phyloP scores from a whole-genome alignment of 2,329 filamentous ascomycete genomes.

The Trichophyton simii region DNA sequence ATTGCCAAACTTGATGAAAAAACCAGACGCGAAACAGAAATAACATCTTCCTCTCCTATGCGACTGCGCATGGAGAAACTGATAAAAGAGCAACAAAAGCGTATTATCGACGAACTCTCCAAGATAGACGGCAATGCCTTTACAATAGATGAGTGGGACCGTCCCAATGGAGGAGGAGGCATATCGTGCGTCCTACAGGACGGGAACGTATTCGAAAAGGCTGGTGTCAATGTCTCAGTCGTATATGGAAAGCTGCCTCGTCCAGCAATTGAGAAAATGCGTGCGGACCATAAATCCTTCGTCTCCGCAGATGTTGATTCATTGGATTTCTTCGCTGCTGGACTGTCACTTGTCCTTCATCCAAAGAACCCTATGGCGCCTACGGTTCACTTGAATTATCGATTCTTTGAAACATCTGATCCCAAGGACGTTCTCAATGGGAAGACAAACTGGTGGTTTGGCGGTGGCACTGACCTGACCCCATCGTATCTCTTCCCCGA shows the following conservation, averaged over 20 bases:
- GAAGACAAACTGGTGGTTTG: slow-evolving; percentile 87
- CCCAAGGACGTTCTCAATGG: slow-evolving; percentile 56
- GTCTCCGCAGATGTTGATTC: slow-evolving; percentile 62
- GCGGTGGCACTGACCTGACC: slow-evolving; percentile 86
- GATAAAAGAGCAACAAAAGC: slow-evolving; percentile 82
- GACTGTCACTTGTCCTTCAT: slow-evolving; percentile 84
- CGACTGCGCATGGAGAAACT: slow-evolving; percentile 94
- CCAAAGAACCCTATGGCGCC: slow-evolving; percentile 93
- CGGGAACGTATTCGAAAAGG: slow-evolving; percentile 95
- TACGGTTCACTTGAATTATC: slow-evolving; percentile 95
- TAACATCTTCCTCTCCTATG: slow-evolving; percentile 77
- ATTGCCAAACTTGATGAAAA: slow-evolving; percentile 78
- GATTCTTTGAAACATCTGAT: slow-evolving; percentile 93
- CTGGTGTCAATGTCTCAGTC: slow-evolving; percentile 84
- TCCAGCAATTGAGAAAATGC: slow-evolving; percentile 83
- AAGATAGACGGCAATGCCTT: slow-evolving; percentile 74
- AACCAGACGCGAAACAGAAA: slow-evolving; percentile 62
- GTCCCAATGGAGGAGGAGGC: slow-evolving; percentile 80
- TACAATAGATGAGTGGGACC: slow-evolving; percentile 71
- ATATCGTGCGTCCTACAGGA: slow-evolving; percentile 92
- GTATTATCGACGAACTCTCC: slow-evolving; percentile 74
- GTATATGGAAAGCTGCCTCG: slow-evolving; percentile 86
- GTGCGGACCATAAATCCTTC: slow-evolving; percentile 84
- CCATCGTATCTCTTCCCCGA: slow-evolving; percentile 93
- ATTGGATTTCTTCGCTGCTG: slow-evolving; percentile 89